Base-by-base conservation (phyloP, 441 rosid genomes). In the Populus trichocarpa region DNA sequence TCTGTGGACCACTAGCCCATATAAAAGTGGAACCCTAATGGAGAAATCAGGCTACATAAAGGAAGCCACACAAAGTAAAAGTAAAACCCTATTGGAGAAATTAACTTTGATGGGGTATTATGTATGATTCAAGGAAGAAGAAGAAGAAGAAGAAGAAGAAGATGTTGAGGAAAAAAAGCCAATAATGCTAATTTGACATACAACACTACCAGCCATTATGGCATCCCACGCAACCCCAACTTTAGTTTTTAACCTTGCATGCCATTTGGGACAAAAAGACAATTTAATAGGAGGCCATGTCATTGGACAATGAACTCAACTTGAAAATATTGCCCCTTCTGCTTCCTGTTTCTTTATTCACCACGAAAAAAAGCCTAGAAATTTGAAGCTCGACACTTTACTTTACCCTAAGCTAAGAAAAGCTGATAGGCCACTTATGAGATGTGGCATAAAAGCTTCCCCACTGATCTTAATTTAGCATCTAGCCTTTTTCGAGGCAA, bases 361-460 rank as follows among this genome's bases (percentile, higher is more conserved):
- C 73, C 73, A 46, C 73, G 6, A 25, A 42, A 22, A 42, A n/a
- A 23, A 14, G 16, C 38, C 40, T 53, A 53, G 12, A 36, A 72
- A 50, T 18, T 72, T 72, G 53, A 72, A 72, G 63, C 11, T 72
- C 11, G 26, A 50, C 57, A 13, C 67, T 72, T 72, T 72, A 40
- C 75, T 72, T 72, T 53, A 32, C 75, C 63, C 59, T 13, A 25
- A 20, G 3, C 74, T 12, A 42, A 35, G 28, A 26, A 71, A 46
- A 46, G 71, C 71, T 26, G 12, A 26, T 3, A 65, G 32, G 20
- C 20, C 32, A 67, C 38, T 67, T 28, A 33, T 68, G 71, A 32
- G 26, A 26, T 32, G 71, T 16, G 46, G 23, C 46, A 68, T 36
- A 8, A 68, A 14, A 68, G n/a, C 71, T 32, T 33, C 71, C 46